Evolutionary conservation across 2,329 filamentous ascomycete genomes (phyloP).

Genomic region (Cyphellophora attinorum): DNA sequence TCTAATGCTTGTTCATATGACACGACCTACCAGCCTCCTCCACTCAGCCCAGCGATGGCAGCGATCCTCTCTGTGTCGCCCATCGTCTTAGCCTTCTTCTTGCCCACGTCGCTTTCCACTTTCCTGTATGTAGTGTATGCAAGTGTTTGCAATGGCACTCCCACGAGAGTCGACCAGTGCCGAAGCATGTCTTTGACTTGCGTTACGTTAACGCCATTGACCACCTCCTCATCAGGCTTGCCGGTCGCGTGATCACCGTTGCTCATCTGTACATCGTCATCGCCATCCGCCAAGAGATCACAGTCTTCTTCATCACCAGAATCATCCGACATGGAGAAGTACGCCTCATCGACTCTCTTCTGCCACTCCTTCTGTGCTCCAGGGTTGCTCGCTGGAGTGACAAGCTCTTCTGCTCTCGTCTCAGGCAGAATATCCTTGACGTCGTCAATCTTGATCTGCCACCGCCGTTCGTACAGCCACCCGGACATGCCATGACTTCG

Average conservation of each 20-base stretch:
- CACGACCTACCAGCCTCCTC: conserved; percentile 89
- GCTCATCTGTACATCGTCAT: conserved; percentile 13
- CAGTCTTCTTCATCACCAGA: conserved; percentile 21
- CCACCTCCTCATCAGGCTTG: conserved; percentile 28
- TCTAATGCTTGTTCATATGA: too few relatives aligned
- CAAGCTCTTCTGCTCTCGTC: conserved; percentile 19
- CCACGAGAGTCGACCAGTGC: conserved; percentile 67
- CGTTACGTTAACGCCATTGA: conserved; percentile 53
- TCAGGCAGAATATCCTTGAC: conserved; percentile 30
- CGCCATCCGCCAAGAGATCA: conserved; percentile 9
- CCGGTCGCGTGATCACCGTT: conserved; percentile 15
- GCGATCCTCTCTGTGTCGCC: conserved; percentile 72
- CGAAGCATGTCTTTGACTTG: conserved; percentile 59
- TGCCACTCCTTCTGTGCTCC: conserved; percentile 83
- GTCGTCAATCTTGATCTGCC: conserved; percentile 87
- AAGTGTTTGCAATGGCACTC: conserved; percentile 61
- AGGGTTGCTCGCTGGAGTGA: conserved; percentile 36
- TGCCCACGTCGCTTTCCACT: conserved; percentile 88
- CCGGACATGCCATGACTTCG: conserved; percentile 97
- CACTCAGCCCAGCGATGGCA: conserved; percentile 80
- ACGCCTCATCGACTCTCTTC: conserved; percentile 74
- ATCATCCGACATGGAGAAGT: conserved; percentile 61
- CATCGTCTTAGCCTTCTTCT: conserved; percentile 34
- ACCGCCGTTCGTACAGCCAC: conserved; percentile 96
- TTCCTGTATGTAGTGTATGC: conserved; percentile 81